Percentiles rank a stretch among this genome's conserved stretches.
Conservation (phyloP, 2,329 filamentous ascomycete genomes). For the Elsinoe fawcettii region DNA sequence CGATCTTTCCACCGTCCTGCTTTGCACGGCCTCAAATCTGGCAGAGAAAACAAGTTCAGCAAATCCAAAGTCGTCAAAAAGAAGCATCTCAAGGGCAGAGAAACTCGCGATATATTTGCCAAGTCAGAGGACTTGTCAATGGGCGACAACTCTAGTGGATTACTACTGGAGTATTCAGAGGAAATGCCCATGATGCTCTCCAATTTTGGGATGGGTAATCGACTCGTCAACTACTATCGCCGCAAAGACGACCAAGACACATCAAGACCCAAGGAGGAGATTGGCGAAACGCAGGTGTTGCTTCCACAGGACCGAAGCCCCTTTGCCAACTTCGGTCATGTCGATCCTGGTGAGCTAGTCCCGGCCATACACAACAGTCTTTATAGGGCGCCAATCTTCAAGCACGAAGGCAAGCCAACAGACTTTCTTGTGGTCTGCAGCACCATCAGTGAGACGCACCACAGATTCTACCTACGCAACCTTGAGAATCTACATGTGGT, state of each 20-base stretch:
- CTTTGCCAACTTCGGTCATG: conserved; percentile 88
- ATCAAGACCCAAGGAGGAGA: conserved; percentile 66
- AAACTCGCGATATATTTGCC: conserved; percentile 68
- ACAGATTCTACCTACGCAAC: conserved; percentile 74
- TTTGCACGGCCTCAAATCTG: conserved; percentile 50
- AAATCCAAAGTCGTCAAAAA: conserved; percentile 67
- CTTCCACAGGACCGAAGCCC: conserved; percentile 92
- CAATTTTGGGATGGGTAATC: conserved; percentile 95
- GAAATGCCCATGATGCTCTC: conserved; percentile 86
- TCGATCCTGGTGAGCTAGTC: conserved; percentile 82
- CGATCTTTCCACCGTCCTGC: conserved; percentile 78
- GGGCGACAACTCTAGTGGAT: conserved; percentile 77
- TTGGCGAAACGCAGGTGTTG: conserved; percentile 82
- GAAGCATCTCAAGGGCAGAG: conserved; percentile 73
- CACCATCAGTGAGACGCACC: conserved; percentile 69
- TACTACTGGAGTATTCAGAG: conserved; percentile 93
- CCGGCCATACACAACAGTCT: conserved; percentile 91
- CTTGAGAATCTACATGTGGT: conserved; percentile 88
- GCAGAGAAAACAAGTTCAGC: conserved; percentile 63
- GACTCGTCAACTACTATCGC: conserved; percentile 93
- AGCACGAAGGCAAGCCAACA: conserved; percentile 65
- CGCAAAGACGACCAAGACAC: conserved; percentile 73
- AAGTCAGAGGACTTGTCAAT: conserved; percentile 76
- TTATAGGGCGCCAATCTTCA: conserved; percentile 90
- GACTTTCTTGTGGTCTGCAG: conserved; percentile 85